These are phyloP conservation scores for Phascolomyces articulosus DNA, from an alignment of 371 early-diverging fungal species.

Conservation along the genomic window DNA sequence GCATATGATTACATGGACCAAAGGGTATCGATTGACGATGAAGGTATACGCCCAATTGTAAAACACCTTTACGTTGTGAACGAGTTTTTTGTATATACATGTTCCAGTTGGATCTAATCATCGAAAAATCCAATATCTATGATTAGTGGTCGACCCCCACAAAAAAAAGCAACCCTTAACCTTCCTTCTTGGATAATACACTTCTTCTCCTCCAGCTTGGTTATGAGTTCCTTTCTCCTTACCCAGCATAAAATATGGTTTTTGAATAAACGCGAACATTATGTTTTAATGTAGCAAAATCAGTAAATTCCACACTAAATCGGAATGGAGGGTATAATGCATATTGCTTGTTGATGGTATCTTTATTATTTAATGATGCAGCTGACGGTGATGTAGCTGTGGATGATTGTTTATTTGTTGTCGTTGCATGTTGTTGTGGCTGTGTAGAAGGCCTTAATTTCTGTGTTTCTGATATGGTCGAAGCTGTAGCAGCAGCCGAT, in stretches of 20 bases:
- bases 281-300: constrained; percentile 36
- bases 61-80: constrained; percentile 38
- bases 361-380: not conserved
- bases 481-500: not conserved
- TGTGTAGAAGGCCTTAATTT: not conserved
- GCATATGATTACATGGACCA: constrained; percentile 16
- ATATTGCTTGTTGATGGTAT: constrained; percentile 17
- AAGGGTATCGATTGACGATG: constrained; percentile 53
- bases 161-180: too few relatives aligned
- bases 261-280: constrained; percentile 49
- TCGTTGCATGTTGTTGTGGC: not conserved
- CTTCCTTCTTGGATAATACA: too few relatives aligned
- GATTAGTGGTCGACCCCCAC: too few relatives aligned
- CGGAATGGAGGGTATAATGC: constrained; percentile 60
- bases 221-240: not conserved
- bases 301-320: constrained; percentile 58
- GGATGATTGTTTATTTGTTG: not conserved
- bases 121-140: too few relatives aligned
- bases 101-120: constrained; percentile 59
- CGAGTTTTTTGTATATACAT: constrained; percentile 59
- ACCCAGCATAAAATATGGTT: constrained; percentile 64
- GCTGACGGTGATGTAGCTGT: too few relatives aligned
- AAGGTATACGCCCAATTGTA: constrained; percentile 56
- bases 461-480: constrained; percentile 1
- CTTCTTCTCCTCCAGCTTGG: too few relatives aligned